Base-by-base conservation (phyloP, 345 rosid species). In the Hypericum perforatum region DNA sequence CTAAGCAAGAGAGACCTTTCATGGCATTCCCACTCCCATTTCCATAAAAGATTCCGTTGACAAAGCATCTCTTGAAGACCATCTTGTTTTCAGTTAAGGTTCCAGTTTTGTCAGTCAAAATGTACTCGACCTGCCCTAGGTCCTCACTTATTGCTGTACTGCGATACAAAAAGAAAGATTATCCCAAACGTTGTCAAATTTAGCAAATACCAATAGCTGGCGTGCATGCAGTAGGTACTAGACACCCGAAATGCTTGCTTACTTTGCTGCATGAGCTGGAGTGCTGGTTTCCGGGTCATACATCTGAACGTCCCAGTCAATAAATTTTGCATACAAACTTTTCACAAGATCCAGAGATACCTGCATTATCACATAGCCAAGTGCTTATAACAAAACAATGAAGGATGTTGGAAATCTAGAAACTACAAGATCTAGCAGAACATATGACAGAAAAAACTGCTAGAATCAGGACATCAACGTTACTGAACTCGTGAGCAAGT, bases 71-170 rank as follows among this genome's bases (percentile, higher is more conserved):
- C 86, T 82, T 80, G 59, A 92, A 92, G 59, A 92, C 84, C 98
- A 92, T 92, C 65, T 41, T 85, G 72, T 92, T 92, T 70, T 92
- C 98, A 15, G 98, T 92, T 56, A 92, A 76, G 11, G 98, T 92
- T 65, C 98, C 98, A 13, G 98, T 92, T 80, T 92, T 92, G 69
- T 92, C 98, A 7, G 98, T 92, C 76, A 92, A 74, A 67, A 92
- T 85, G 76, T 88, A 88, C 77, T 92, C 98, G 66, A 92, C 96
- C 78, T 92, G 98, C 62, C 97, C 97, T 70, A 92, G 81, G 78
- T 92, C 98, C 76, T 92, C 98, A 62, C 98, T 92, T 70, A 92
- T 88, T 76, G 98, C 95, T 80, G 98, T 88, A 85, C 98, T 92
- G 98, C 84, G 82, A 69, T 76, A 74, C 56, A 71, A 46, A 82